Conservation (phyloP, 257 asterid species). For the Petunia secreta region DNA sequence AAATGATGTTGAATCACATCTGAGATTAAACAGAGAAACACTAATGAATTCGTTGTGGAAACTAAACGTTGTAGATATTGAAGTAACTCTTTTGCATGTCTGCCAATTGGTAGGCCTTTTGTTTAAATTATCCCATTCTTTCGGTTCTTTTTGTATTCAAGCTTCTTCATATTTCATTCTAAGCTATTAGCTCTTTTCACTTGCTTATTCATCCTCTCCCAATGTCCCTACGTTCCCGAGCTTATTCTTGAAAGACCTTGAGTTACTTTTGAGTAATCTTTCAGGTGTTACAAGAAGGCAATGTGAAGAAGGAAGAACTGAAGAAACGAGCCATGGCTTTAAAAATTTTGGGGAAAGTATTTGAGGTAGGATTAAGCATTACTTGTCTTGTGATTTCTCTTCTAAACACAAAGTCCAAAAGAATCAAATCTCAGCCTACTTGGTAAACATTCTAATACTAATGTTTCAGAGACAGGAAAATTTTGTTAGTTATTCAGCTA, state of each 20-base stretch:
- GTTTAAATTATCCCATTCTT: neutral
- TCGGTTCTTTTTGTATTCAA: neutral
- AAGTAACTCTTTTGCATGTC: slow-evolving; percentile 77
- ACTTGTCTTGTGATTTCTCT: no score
- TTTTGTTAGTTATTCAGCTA: neutral
- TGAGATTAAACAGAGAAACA: slow-evolving; percentile 64
- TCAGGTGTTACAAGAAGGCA: slow-evolving; percentile 78
- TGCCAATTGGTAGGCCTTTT: slow-evolving; percentile 72
- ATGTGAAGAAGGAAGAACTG: slow-evolving; percentile 66
- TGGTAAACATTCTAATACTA: neutral
- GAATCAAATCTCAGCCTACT: neutral
- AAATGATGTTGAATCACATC: slow-evolving; percentile 73
- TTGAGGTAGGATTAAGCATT: slow-evolving; percentile 50
- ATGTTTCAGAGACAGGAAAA: neutral
- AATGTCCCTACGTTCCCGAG: neutral
- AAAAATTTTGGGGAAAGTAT: slow-evolving; percentile 70
- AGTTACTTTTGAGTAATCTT: slow-evolving; percentile 12
- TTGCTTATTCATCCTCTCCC: neutral
- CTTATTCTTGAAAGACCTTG: neutral
- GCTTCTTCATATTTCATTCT: neutral
- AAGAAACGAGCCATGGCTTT: slow-evolving; percentile 68
- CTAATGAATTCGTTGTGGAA: slow-evolving; percentile 88
- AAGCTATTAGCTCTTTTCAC: neutral
- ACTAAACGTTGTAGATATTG: slow-evolving; percentile 85
- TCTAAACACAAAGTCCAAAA: neutral